Evolutionary conservation across 164 flowering plant genomes (phyloP), one percentile per base, ranked within the genome.

Genomic region (Magnolia officinalis): DNA sequence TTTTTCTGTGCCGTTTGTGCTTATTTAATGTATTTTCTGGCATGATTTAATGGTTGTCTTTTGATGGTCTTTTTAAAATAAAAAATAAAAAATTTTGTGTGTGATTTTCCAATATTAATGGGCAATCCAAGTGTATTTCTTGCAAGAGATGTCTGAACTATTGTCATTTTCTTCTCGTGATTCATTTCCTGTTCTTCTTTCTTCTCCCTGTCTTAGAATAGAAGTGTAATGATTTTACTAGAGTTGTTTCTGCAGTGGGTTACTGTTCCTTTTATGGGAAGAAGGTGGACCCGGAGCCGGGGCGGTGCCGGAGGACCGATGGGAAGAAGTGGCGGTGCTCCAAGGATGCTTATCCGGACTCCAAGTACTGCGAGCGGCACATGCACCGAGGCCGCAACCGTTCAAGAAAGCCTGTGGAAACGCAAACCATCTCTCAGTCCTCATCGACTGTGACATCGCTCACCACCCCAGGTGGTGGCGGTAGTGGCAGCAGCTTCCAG

Each of bases 321-420:
- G 94, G 94, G 49, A 90, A 90, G 84, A 90, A 90, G 71, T 90
- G 92, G 94, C 81, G 94, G 83, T 90, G 94, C 89, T 86, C 94
- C 69, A 90, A 89, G 79, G 94, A 90, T 19, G 94, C 92, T 2
- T 85, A 88, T 75, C 90, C 91, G 16, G 92, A 89, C 83, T 88
- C 91, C 67, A 90, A 90, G 81, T 90, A 89, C 80, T 90, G 94
- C 69, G 92, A 89, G 88, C 88, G 92, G 83, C 94, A 90, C 84
- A 90, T 90, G 94, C 92, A 90, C 77, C 84, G 93, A 70, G 93
- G 93, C 72, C 83, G 85, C 76, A 89, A 88, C 88, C 94, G 94
- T 92, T 92, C 97, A 90, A 92, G 96, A 92, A 94, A 94, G 97
- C 98, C 88, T 90, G 96, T 93, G 96, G 98, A 93, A 93, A 68